Base-by-base conservation (phyloP, 352 stramenopile genomes). In the Phytophthora pistaciae region DNA sequence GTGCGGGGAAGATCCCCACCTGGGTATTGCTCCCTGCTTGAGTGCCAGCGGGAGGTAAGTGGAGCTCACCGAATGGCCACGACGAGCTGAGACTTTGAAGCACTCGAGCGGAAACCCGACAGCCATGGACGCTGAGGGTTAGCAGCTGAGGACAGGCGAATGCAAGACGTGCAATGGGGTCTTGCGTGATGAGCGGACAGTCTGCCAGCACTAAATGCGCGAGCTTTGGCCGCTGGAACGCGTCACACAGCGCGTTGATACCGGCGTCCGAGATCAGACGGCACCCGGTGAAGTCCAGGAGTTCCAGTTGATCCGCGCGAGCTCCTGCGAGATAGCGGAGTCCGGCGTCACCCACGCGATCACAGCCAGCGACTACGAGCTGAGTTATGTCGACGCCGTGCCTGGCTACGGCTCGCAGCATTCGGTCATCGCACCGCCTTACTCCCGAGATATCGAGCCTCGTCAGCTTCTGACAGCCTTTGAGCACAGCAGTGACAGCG, bases 111-210 rank as follows among this genome's bases (percentile, higher is more conserved):
- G 87, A 92, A 0, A 95, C 77, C 8, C 78, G 73, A 64, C 85
- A 95, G 1, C 87, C 83, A 67, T 83, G 80, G 6, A 95, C 64
- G 46, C 82, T 93, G 8, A 95, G 64, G 0, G 86, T 93, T 20
- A 95, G 71, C 3, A 95, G 72, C 42, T 92, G 62, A 1, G 88
- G 86, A 72, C 88, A 95, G 1, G 66, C 67, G 56, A 90, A 83
- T 31, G 88, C 86, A 11, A 93, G 77, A 0, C 80, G 74, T 0
- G 82, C 83, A 20, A 95, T 75, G 0, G 82, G 64, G 54, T 94
- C 86, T 68, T 93, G 83, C 6, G 88, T 92, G 10, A 95, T 66
- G 10, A 84, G 63, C 2, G 77, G 56, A 66, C 88, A 95, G 7
- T 82, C 85, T 25, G 67, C 74, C 9, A 95, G 82, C 18, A 87